phyloP scores from a whole-genome alignment of 1,284 basidiomycete genomes.

The Rhodotorula sp. region DNA sequence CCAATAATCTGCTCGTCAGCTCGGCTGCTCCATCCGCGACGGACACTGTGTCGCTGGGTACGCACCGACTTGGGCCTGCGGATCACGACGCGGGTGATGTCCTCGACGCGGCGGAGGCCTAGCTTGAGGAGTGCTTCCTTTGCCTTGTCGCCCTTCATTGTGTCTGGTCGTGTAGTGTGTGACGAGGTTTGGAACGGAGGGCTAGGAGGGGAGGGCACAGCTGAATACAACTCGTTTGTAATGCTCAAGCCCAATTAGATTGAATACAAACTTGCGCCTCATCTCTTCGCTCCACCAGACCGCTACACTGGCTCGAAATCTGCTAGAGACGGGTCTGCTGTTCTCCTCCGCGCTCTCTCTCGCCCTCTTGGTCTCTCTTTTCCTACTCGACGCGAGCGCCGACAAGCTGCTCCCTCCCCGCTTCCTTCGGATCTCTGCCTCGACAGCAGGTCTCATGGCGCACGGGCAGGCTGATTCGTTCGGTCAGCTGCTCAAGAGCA shows the following conservation, averaged over 20 bases:
- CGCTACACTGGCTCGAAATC: too few species aligned
- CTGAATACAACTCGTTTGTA: too few species aligned
- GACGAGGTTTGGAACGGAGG: neutral
- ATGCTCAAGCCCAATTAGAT: neutral
- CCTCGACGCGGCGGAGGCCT: slow-evolving; percentile 81
- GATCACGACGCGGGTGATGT: slow-evolving; percentile 93
- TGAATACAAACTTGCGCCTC: neutral
- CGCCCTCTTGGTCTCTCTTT: slow-evolving; percentile 1
- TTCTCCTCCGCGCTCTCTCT: neutral
- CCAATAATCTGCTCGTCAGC: neutral
- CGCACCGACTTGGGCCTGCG: slow-evolving; percentile 56
- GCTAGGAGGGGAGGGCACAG: neutral
- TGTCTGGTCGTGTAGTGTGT: slow-evolving; percentile 53
- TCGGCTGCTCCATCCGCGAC: neutral
- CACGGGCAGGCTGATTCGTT: neutral
- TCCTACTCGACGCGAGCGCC: neutral
- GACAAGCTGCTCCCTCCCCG: slow-evolving; percentile 4
- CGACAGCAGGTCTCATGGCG: neutral
- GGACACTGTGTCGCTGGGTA: neutral
- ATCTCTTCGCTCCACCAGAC: neutral
- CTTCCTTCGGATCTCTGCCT: slow-evolving; percentile 2
- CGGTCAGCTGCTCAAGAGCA: slow-evolving; percentile 47
- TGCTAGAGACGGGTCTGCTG: too few species aligned
- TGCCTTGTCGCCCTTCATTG: neutral
- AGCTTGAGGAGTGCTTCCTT: slow-evolving; percentile 59